phyloP scores from a whole-genome alignment of 495 filamentous ascomycete species.

The Penicillium flavigenum region DNA sequence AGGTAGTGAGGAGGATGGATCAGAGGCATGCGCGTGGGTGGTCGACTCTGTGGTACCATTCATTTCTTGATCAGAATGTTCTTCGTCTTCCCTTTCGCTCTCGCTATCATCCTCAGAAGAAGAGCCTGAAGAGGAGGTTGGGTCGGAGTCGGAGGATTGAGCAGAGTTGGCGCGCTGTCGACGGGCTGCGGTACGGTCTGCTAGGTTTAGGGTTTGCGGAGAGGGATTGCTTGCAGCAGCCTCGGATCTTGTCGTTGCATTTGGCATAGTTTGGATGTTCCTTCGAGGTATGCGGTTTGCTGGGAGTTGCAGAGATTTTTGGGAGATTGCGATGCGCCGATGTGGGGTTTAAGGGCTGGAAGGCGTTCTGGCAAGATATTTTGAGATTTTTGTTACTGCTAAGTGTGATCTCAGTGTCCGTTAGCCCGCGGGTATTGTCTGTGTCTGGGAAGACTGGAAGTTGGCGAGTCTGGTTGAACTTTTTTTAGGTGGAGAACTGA shows the following conservation, averaged over 20 bases:
- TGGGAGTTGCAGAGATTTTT: slow-evolving; percentile 9
- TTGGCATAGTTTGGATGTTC: not conserved
- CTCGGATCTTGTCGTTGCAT: not conserved
- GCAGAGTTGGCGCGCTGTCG: slow-evolving; percentile 2
- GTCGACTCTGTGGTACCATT: not conserved
- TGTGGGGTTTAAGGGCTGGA: not conserved
- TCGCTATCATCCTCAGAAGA: slow-evolving; percentile 30
- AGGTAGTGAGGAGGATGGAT: slow-evolving; percentile 24
- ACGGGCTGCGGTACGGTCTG: slow-evolving; percentile 6
- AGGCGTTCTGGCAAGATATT: not conserved
- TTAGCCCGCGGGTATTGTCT: not conserved
- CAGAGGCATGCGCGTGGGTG: not conserved
- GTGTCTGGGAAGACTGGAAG: slow-evolving; percentile 3
- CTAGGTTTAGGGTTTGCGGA: slow-evolving; percentile 14
- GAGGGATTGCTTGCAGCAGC: not conserved
- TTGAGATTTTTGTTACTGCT: not conserved
- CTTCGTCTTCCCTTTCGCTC: slow-evolving; percentile 25
- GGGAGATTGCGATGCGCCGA: not conserved
- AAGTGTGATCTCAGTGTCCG: not conserved
- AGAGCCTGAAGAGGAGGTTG: slow-evolving; percentile 43
- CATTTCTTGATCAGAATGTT: slow-evolving; percentile 13
- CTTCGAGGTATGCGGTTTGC: not conserved
- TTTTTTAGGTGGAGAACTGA: slow-evolving; percentile 29
- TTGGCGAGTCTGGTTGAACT: slow-evolving; percentile 24
- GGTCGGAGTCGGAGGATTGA: slow-evolving; percentile 33